Evolutionary conservation across 2,329 filamentous ascomycete species (phyloP), one percentile per base, ranked within the genome.

Genomic region (Fusarium xyrophilum): DNA sequence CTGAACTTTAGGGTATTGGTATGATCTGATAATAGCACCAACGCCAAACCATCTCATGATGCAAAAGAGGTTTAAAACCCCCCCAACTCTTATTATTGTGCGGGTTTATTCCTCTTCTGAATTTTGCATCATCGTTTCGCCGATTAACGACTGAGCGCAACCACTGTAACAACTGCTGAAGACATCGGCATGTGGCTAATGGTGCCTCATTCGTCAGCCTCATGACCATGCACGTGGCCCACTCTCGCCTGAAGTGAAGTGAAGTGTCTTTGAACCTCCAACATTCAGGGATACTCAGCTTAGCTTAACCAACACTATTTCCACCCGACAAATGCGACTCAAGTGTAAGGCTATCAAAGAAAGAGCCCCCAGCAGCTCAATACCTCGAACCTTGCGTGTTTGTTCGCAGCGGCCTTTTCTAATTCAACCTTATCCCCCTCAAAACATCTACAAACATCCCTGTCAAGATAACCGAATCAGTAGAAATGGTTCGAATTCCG

Each of bases 181-280:
- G 36, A 46, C 21, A 39, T 53, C 30, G 27, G 21, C 27, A 33
- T 52, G 64, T 60, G 54, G 53, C 63, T 54, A 58, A 56, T 30
- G 23, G 44, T 40, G 19, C 50, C 57, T 56, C 48, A 60, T 55
- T 69, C 44, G 53, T 60, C 46, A 64, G 65, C 27, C 64, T 55
- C 60, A 53, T 48, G 51, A 48, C 50, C 38, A 56, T 56, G 57
- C 67, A 69, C 67, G 67, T 69, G 67, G 67, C 51, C 58, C 62
- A 63, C 62, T n/a, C 39, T 60, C 52, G 30, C 30, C 46, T 50
- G 62, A 33, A 44, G 50, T 51, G 14, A 40, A 52, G 35, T 44
- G 32, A 27, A 51, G 33, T 51, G 47, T 54, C 61, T 60, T 51
- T 42, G 52, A 55, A 64, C 47, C 42, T 54, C 46, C 53, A 60